Conservation (phyloP, 345 rosid genomes). For the Diplotaxis tenuifolia region DNA sequence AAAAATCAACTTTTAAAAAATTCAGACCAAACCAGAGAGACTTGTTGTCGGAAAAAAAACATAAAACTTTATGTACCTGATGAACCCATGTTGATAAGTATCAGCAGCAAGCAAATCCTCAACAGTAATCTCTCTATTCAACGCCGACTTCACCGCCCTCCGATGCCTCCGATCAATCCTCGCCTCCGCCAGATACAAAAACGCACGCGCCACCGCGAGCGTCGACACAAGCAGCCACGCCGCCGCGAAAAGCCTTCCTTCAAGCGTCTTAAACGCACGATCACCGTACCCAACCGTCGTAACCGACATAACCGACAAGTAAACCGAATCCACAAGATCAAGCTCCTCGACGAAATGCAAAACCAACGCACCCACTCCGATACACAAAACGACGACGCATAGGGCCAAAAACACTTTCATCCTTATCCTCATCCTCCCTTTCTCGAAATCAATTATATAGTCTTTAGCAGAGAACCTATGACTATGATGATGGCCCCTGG, state of each 20-base stretch:
- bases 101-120: constrained; percentile 68
- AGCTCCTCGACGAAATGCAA: constrained; percentile 56
- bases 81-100: constrained; percentile 64
- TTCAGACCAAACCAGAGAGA: constrained; percentile 4
- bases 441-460: constrained; percentile 61
- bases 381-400: constrained; percentile 61
- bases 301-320: constrained; percentile 77
- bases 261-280: constrained; percentile 55
- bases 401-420: constrained; percentile 69
- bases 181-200: constrained; percentile 65
- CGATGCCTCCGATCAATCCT: constrained; percentile 65
- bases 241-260: constrained; percentile 67
- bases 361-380: constrained; percentile 55
- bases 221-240: constrained; percentile 70
- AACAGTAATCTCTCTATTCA: constrained; percentile 62
- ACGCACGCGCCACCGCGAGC: constrained; percentile 72
- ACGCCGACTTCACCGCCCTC: constrained; percentile 57
- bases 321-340: constrained; percentile 59
- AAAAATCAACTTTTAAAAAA: background rate
- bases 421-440: constrained; percentile 83
- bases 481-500: background rate
- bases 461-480: constrained; percentile 45
- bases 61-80: constrained; percentile 43
- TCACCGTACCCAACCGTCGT: constrained; percentile 81
- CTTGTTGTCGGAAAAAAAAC: background rate